Conservation (phyloP, 1,284 basidiomycete genomes). For the Austroboletus olivaceoglutinosus region DNA sequence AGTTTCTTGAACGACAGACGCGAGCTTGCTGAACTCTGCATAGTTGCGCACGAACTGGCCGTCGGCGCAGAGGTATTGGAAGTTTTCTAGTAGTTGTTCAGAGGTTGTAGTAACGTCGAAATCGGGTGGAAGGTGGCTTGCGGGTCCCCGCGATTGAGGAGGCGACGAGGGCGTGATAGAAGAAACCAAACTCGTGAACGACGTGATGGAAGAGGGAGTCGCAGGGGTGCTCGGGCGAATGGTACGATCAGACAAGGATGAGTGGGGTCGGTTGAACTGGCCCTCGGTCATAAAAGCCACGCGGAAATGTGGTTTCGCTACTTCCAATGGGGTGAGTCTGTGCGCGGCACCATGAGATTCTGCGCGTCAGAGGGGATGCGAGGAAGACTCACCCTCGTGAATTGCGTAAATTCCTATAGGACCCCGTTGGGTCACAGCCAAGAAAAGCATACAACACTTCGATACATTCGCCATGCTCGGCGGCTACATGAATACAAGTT, state of each 20-base stretch:
- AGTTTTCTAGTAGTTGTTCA: conserved; percentile 50
- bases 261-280: conserved; percentile 46
- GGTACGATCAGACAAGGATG: conserved; percentile 55
- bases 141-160: conserved; percentile 19
- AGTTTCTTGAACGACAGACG: conserved; percentile 46
- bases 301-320: conserved; percentile 62
- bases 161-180: conserved; percentile 18
- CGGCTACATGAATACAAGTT: conserved; percentile 92
- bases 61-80: conserved; percentile 47
- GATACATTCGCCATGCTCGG: conserved; percentile 78
- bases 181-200: conserved; percentile 37
- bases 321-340: conserved; percentile 66
- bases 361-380: neutral
- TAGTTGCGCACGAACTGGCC: conserved; percentile 37
- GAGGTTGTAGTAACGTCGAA: conserved; percentile 46
- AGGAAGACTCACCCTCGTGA: conserved; percentile 53
- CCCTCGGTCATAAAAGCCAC: conserved; percentile 52
- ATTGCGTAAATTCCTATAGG: conserved; percentile 59
- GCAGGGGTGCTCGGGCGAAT: conserved; percentile 47
- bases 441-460: conserved; percentile 61
- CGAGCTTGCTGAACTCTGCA: conserved; percentile 42
- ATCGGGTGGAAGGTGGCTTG: conserved; percentile 30
- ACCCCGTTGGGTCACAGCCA: conserved; percentile 56
- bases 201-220: conserved; percentile 42
- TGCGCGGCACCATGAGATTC: too few relatives aligned